phyloP scores from a whole-genome alignment of 768 basidiomycete species.

The Serendipita sp. region DNA sequence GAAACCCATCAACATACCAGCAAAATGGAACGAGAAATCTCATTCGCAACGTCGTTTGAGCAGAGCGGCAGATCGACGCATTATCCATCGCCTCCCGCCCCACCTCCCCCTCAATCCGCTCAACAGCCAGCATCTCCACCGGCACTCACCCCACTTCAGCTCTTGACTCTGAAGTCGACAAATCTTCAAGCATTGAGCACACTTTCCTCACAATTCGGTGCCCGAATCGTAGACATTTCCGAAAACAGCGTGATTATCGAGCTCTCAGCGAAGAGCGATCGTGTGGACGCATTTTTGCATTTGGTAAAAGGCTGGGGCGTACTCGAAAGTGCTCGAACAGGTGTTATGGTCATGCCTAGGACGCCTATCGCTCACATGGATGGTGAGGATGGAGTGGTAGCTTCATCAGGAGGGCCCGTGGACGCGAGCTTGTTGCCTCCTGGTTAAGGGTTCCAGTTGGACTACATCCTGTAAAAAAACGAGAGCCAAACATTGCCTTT shows the following conservation, averaged over 20 bases:
- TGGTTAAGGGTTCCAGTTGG: conserved; percentile 33
- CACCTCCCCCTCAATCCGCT: conserved; percentile 11
- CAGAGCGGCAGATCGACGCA: conserved; percentile 19
- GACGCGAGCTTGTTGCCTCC: conserved; percentile 90
- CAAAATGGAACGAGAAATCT: conserved; percentile 55
- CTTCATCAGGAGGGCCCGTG: conserved; percentile 40
- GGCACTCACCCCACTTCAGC: conserved; percentile 53
- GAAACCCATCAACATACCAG: conserved; percentile 16
- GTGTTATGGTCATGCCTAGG: conserved; percentile 95
- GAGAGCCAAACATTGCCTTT: too few species aligned
- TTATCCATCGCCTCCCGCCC: conserved; percentile 22
- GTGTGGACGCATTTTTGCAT: conserved; percentile 85
- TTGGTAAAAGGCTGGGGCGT: conserved; percentile 90
- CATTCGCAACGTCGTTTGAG: conserved; percentile 67
- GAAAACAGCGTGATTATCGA: conserved; percentile 93
- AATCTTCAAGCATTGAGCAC: conserved; percentile 76
- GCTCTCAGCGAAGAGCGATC: conserved; percentile 76
- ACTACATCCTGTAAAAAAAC: too few species aligned
- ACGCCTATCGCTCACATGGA: conserved; percentile 57
- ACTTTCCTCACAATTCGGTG: conserved; percentile 78
- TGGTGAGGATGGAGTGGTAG: conserved; percentile 32
- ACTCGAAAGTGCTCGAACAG: conserved; percentile 86
- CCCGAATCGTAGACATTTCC: conserved; percentile 84
- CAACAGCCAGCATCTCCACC: conserved; percentile 27
- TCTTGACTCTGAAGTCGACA: conserved; percentile 75